Conservation (phyloP, 1,284 basidiomycete genomes). For the Pholiota adiposa region DNA sequence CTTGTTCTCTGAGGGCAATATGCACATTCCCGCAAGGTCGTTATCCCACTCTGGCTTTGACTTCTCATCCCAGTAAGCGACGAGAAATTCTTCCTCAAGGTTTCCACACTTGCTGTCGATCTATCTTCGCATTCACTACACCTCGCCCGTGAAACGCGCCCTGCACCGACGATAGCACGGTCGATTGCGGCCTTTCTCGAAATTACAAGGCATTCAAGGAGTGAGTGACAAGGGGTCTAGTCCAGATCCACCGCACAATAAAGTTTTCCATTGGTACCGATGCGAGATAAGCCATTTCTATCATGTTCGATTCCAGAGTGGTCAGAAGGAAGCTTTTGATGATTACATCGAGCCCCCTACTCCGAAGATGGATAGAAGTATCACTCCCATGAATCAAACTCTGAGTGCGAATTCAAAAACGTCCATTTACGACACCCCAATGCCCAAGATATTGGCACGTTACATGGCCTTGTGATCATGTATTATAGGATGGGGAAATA, state of each 20-base stretch:
- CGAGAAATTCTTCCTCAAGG: neutral
- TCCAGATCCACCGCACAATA: conserved; percentile 2
- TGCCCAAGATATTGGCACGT: conserved; percentile 20
- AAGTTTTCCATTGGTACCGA: conserved; percentile 9
- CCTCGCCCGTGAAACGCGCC: too few relatives aligned
- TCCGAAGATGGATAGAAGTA: conserved; percentile 14
- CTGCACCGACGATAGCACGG: neutral
- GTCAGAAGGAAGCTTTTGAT: neutral
- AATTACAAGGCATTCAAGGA: neutral
- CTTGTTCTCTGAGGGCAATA: neutral
- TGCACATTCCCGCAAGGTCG: neutral
- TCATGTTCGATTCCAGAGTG: neutral
- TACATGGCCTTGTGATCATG: conserved; percentile 30
- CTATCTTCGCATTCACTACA: too few relatives aligned
- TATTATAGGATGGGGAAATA: neutral
- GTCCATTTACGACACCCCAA: neutral
- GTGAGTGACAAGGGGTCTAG: conserved; percentile 13
- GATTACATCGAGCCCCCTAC: conserved; percentile 7
- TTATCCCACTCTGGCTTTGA: neutral
- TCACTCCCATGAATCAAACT: conserved; percentile 1
- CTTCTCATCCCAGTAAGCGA: neutral
- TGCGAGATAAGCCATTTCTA: conserved; percentile 13
- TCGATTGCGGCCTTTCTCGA: neutral
- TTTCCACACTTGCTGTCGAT: too few relatives aligned
- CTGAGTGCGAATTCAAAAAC: conserved; percentile 4